Conservation (phyloP, 2,329 filamentous ascomycete genomes). For the Trichoderma sp. region DNA sequence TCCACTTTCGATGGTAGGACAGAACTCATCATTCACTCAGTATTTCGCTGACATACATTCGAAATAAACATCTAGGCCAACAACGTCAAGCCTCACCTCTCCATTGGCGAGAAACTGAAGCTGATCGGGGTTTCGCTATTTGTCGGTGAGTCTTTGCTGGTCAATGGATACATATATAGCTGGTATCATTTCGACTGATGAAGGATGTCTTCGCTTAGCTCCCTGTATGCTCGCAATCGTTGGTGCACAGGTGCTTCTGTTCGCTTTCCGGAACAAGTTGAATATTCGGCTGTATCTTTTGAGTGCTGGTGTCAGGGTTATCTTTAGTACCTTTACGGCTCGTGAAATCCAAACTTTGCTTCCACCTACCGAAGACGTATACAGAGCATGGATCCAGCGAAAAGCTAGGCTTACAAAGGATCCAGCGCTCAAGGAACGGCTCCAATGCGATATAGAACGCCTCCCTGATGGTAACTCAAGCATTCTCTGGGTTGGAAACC, state of each 20-base stretch:
- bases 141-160: slow-evolving; percentile 21
- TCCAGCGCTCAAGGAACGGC: slow-evolving; percentile 19
- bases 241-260: slow-evolving; percentile 20
- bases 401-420: slow-evolving; percentile 24
- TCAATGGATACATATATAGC: background rate
- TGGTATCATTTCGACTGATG: background rate
- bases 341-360: slow-evolving; percentile 29
- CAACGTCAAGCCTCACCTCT: slow-evolving; percentile 27
- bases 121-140: slow-evolving; percentile 23
- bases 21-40: too few relatives aligned
- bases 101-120: slow-evolving; percentile 24
- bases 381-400: slow-evolving; percentile 28
- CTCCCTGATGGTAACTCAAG: slow-evolving; percentile 25
- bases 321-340: slow-evolving; percentile 26
- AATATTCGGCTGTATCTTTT: slow-evolving; percentile 21
- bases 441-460: slow-evolving; percentile 26
- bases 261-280: slow-evolving; percentile 26
- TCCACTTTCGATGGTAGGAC: background rate
- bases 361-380: slow-evolving; percentile 26
- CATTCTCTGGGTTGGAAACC: slow-evolving; percentile 34
- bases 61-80: background rate
- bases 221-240: slow-evolving; percentile 23
- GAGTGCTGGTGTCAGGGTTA: slow-evolving; percentile 25
- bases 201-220: background rate
- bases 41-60: background rate